phyloP scores from a whole-genome alignment of 192 early-diverging fungal species.

The Neocallimastix lanati region DNA sequence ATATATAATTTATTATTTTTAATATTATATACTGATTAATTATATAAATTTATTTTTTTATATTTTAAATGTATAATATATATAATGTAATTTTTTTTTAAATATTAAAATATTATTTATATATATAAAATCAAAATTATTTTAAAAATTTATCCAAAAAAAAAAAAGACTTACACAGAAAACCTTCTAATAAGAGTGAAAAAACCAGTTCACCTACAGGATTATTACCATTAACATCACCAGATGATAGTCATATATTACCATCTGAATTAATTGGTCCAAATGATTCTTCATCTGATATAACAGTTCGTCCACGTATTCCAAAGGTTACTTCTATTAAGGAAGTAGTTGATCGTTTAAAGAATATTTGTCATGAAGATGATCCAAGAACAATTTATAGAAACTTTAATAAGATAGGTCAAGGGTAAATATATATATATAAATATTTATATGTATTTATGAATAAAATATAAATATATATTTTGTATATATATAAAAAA shows the following conservation, averaged over 20 bases:
- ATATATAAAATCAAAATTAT: no score
- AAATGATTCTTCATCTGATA: conserved; percentile 7
- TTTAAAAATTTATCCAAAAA: no score
- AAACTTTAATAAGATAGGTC: conserved; percentile 77
- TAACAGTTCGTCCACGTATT: conserved; percentile 30
- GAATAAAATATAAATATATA: no score
- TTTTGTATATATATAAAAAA: no score
- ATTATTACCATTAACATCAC: not conserved
- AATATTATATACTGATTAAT: no score
- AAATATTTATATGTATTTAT: no score
- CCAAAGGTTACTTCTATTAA: conserved; percentile 36
- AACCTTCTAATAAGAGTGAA: conserved; percentile 9
- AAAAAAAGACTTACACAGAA: not conserved
- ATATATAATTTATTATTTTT: no score
- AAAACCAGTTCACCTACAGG: not conserved
- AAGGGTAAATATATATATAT: conserved; percentile 40
- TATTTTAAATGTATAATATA: no score
- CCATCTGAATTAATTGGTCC: conserved; percentile 3
- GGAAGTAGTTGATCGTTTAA: conserved; percentile 66
- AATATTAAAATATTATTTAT: no score
- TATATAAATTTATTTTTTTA: no score
- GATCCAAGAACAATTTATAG: conserved; percentile 75
- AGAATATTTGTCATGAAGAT: conserved; percentile 25
- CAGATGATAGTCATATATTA: not conserved
- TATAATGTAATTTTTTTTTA: not conserved